Evolutionary conservation across 805 yeast species (phyloP), one percentile per base, ranked within the genome.

Genomic region (Candida ficus): DNA sequence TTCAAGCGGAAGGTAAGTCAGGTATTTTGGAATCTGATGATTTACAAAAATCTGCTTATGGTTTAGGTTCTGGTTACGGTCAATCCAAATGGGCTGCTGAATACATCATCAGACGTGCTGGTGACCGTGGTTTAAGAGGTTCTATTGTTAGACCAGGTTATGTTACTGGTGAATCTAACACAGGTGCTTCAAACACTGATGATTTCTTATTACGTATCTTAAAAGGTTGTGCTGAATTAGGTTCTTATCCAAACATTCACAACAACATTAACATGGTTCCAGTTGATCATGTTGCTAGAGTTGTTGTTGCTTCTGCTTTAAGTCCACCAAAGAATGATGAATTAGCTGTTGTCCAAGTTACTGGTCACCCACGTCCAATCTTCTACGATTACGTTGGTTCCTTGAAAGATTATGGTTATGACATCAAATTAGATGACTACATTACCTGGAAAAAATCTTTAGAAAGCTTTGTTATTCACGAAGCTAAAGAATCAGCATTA

Each of bases 51-150:
- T 85, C 98, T 2, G 71, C 86, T 16, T 58, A 64, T 5, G 97
- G 96, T 1, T 71, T 93, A 43, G 84, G 89, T 21, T 84, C 82
- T 44, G 99, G 99, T 14, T 93, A 93, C 58, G 99, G 99, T 34
- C 99, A 95, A 67, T 77, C 93, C 50, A 93, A 93, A 63, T 93
- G 99, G 99, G 88, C 89, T 28, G 95, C 96, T 21, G 99, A 93
- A 66, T 78, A 85, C 53, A 70, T 93, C 34, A 79, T 88, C 45
- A 78, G 98, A 59, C 71, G 73, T 41, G 99, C 99, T 7, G 98
- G 97, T 33, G 74, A 75, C 41, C 68, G 81, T 39, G 99, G 99
- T 8, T 72, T 95, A 49, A 71, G 80, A 47, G 99, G 98, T 28
- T 76, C 90, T 39, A 81, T 93, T 52, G 78, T 91, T 29, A 79